Base-by-base conservation (phyloP, 1,284 basidiomycete species). In the Ganoderma lucidum region DNA sequence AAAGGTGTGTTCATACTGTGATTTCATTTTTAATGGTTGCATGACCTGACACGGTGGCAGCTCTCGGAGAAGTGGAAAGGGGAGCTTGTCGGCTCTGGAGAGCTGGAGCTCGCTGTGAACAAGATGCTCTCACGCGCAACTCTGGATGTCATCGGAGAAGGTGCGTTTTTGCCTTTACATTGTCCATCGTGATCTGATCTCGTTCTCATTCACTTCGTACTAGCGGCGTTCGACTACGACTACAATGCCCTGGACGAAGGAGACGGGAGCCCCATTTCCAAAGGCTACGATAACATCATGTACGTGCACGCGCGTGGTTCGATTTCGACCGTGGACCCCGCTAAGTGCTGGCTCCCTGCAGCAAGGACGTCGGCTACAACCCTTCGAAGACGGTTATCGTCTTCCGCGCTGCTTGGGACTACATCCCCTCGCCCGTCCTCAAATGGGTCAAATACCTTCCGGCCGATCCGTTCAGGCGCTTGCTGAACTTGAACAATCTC, bases 101-200 rank as follows among this genome's bases (percentile, higher is more conserved):
- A 63, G 12, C 9, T 66, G 17, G 64, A 70, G 4, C 17, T 74
- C 4, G 8, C 68, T 6, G 55, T 71, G 39, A 69, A 74, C 44
- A 42, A 69, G 10, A 78, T 76, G 77, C 70, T 81, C 41, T 71
- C 79, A 4, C 74, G 77, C 6, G 65, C 75, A 17, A 76, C 80
- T 5, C 71, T 81, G 37, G 80, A 81, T 68, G 73, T 78, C 37
- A 74, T 81, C 41, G 79, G 79, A 2, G 73, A 78, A 73, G 75
- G 80, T n/a, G n/a, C n/a, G n/a, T n/a, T n/a, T n/a, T n/a, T n/a
- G n/a, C n/a, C n/a, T n/a, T 39, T 8, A 8, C 35, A n/a, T 59
- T n/a, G 10, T 32, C 10, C 10, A 17, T n/a, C 23, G 23, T n/a
- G n/a, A n/a, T n/a, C n/a, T n/a, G 8, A 64, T 48, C 5, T 41